Evolutionary conservation across 257 asterid genomes (phyloP).

Genomic region (Nicotiana benthamiana): DNA sequence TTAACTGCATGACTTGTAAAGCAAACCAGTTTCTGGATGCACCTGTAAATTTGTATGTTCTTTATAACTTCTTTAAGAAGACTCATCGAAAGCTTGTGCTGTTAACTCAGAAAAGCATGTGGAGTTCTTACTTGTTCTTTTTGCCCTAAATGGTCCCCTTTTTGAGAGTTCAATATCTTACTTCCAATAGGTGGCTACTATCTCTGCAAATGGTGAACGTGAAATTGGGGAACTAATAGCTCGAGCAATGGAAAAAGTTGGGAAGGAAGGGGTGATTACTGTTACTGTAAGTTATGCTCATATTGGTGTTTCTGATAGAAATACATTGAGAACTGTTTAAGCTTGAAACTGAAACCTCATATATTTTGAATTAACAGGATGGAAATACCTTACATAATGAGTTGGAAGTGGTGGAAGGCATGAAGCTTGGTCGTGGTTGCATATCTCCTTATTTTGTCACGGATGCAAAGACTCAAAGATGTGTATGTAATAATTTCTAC

Average conservation of each 20-base stretch:
- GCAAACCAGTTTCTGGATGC: neutral
- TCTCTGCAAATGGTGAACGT: constrained; percentile 83
- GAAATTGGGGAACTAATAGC: constrained; percentile 85
- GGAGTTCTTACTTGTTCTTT: neutral
- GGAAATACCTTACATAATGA: constrained; percentile 82
- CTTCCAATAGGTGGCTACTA: constrained; percentile 63
- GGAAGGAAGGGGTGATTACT: constrained; percentile 89
- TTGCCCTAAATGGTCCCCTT: constrained; percentile 9
- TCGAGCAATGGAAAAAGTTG: constrained; percentile 93
- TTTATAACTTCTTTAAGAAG: neutral
- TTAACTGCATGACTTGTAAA: neutral
- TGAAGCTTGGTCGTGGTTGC: constrained; percentile 88
- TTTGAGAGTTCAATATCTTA: constrained; percentile 4
- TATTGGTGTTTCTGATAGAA: neutral
- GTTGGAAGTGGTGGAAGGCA: constrained; percentile 95
- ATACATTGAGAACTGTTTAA: neutral
- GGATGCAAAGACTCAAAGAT: constrained; percentile 54
- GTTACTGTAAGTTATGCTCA: constrained; percentile 44
- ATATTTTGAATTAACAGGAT: constrained; percentile 36
- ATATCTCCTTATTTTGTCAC: constrained; percentile 87
- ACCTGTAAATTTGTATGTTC: neutral
- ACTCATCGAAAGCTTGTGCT: neutral
- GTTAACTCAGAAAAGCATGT: constrained; percentile 1
- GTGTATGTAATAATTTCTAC: constrained; percentile 46
- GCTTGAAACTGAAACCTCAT: neutral